phyloP scores from a whole-genome alignment of 2,329 filamentous ascomycete genomes.

The Sordariomycetes sp. region DNA sequence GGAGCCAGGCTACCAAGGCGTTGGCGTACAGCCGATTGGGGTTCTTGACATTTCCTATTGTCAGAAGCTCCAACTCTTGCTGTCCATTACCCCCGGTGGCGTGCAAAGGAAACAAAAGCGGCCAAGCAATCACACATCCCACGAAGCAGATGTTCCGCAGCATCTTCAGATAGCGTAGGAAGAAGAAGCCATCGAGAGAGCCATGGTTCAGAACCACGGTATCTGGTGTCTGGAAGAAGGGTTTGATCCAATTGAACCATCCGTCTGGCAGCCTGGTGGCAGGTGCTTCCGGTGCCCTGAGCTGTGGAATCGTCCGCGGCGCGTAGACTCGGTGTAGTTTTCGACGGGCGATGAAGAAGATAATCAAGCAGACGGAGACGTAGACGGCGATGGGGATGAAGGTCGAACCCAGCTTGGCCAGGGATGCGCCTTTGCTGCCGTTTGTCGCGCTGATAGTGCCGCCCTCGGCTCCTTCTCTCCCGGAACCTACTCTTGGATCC shows the following conservation, averaged over 20 bases:
- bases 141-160: conserved; percentile 78
- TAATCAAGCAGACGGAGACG: conserved; percentile 35
- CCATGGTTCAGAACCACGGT: conserved; percentile 80
- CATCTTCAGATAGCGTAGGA: conserved; percentile 61
- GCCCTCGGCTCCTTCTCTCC: conserved; percentile 19
- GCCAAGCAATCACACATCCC: conserved; percentile 78
- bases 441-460: conserved; percentile 24
- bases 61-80: conserved; percentile 65
- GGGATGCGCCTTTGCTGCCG: conserved; percentile 22
- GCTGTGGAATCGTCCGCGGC: conserved; percentile 38
- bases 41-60: conserved; percentile 65
- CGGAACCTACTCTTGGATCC: conserved; percentile 25
- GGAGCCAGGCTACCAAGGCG: conserved; percentile 70
- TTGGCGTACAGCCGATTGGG: conserved; percentile 67
- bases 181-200: conserved; percentile 85
- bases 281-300: conserved; percentile 41
- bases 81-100: conserved; percentile 63
- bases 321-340: conserved; percentile 43
- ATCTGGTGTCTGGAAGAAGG: conserved; percentile 62
- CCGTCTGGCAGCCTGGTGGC: conserved; percentile 51
- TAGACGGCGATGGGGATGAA: conserved; percentile 45
- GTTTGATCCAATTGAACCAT: conserved; percentile 56
- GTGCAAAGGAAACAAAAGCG: conserved; percentile 79
- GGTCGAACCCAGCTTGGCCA: conserved; percentile 33
- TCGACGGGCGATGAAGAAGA: conserved; percentile 40